Conservation (phyloP, 169 alveolate species). For the Plasmodium adleri region DNA sequence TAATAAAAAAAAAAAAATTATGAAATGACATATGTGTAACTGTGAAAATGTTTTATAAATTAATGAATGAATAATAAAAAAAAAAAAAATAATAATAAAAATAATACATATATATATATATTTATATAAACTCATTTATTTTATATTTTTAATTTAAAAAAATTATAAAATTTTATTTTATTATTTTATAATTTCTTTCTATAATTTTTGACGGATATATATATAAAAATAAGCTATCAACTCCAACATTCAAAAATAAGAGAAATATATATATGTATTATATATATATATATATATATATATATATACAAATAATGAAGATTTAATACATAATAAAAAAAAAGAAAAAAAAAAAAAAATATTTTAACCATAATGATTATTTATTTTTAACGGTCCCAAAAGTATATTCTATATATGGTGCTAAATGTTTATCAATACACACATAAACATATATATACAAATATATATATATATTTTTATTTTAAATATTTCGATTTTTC, state of each 20-base stretch:
- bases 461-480: neutral
- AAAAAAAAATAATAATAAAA: neutral
- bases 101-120: neutral
- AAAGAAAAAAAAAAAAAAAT: neutral
- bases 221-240: neutral
- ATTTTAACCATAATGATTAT: neutral
- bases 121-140: neutral
- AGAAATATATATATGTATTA: neutral
- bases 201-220: neutral
- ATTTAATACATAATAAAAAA: neutral
- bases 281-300: neutral
- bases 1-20: neutral
- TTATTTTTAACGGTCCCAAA: neutral
- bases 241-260: neutral
- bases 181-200: neutral
- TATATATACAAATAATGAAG: neutral
- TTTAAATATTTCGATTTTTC: conserved; percentile 51
- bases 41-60: neutral
- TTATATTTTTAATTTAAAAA: conserved; percentile 4
- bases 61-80: neutral
- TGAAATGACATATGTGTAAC: neutral
- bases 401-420: neutral
- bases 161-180: conserved; percentile 13
- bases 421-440: no score
- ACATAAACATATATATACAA: neutral